Evolutionary conservation across 805 yeast species (phyloP).

Genomic region (Wickerhamiella vanderwaltii): DNA sequence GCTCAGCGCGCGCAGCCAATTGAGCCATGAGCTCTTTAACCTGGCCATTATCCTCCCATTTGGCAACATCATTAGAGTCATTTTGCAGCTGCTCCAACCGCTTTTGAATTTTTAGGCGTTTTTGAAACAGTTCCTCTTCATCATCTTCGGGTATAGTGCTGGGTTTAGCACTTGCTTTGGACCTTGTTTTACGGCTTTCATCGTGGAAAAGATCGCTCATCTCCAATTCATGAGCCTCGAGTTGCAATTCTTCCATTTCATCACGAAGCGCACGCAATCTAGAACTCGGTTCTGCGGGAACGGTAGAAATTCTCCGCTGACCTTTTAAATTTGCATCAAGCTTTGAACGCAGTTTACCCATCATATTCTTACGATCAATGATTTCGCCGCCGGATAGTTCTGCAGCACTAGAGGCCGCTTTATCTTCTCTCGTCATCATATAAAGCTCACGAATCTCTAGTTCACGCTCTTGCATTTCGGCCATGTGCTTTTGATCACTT

Average conservation of each 20-base stretch:
- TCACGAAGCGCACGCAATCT: constrained; percentile 63
- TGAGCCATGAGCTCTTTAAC: constrained; percentile 15
- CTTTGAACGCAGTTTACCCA: constrained; percentile 29
- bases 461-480: constrained; percentile 35
- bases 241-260: constrained; percentile 73
- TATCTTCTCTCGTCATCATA: constrained; percentile 39
- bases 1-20: not conserved
- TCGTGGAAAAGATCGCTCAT: constrained; percentile 27
- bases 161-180: too few relatives aligned
- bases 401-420: constrained; percentile 11
- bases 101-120: constrained; percentile 40
- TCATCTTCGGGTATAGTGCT: constrained; percentile 10
- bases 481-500: constrained; percentile 33
- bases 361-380: constrained; percentile 7
- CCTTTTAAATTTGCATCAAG: constrained; percentile 26
- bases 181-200: not conserved
- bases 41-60: constrained; percentile 21
- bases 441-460: constrained; percentile 49
- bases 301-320: constrained; percentile 22
- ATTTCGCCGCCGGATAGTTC: constrained; percentile 11
- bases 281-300: constrained; percentile 52
- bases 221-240: constrained; percentile 76
- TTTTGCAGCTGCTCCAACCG: constrained; percentile 59
- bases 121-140: constrained; percentile 8
- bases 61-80: constrained; percentile 51